Base-by-base conservation (phyloP, 257 asterid species). In the Nicotiana tabacum region DNA sequence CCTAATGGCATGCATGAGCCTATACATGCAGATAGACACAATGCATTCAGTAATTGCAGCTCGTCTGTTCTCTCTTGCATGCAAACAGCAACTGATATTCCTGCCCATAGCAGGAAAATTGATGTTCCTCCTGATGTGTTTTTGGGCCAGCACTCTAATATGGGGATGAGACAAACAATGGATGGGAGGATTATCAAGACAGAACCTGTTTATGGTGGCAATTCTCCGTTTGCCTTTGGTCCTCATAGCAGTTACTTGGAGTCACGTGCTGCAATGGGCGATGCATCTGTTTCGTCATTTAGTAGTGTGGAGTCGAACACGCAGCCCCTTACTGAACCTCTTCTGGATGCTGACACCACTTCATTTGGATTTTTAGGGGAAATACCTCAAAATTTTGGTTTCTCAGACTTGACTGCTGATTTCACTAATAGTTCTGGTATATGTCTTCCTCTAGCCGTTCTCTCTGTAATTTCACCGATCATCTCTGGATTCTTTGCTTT, bases 301-400 rank as follows among this genome's bases (percentile, higher is more conserved):
- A 87, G 94, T 80, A 87, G 93, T 81, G 92, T 88, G 15, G 95
- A 90, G 78, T 87, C 97, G 68, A 90, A 88, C 62, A 88, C 94
- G 3, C 94, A 91, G 57, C 92, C 92, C 84, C 70, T 90, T 58
- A 90, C 87, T 39, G 95, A 84, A 78, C 66, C 92, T 58, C 86
- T 91, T 29, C 84, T 90, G 91, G 96, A 90, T 79, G 92, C 90
- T 16, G 97, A 91, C 65, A 66, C 88, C 83, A 80, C 92, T 76
- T 84, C 94, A 39, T 93, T 89, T 72, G 97, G 92, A 67, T 90
- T 83, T 85, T 85, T 90, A 82, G 88, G 89, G 51, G 95, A 91
- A 64, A 86, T 89, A 30, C 86, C 91, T 67, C 95, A 83, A 61
- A 84, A 76, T 83, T 91, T 87, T 48, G 84, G 87, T 86, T 88